Evolutionary conservation across 2,329 filamentous ascomycete genomes (phyloP).

Genomic region (Aspergillus viridinutans): DNA sequence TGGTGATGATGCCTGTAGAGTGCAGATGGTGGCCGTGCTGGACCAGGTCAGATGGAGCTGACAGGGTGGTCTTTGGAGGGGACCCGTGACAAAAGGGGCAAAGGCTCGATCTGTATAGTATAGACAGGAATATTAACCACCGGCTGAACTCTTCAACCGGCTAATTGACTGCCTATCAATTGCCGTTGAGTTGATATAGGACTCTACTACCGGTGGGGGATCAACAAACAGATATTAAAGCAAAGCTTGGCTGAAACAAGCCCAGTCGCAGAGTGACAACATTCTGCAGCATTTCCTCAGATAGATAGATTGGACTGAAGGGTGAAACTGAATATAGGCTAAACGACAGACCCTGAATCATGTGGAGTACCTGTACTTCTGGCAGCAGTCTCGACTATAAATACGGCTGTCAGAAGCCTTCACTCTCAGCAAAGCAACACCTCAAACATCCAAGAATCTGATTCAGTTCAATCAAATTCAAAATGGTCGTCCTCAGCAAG

Average conservation of each 20-base stretch:
- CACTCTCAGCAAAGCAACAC: background rate
- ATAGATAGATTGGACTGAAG: background rate
- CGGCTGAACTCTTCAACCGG: background rate
- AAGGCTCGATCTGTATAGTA: background rate
- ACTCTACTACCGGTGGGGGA: background rate
- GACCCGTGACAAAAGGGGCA: background rate
- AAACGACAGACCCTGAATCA: background rate
- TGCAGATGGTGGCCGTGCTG: slow-evolving; percentile 15
- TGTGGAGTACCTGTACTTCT: background rate
- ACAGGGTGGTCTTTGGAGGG: background rate
- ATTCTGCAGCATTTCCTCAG: background rate
- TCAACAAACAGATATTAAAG: background rate
- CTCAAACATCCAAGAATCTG: background rate
- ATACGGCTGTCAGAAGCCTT: background rate
- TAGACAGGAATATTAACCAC: background rate
- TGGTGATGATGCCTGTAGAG: background rate
- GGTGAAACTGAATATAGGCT: background rate
- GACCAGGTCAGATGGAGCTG: slow-evolving; percentile 11
- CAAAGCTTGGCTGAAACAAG: background rate
- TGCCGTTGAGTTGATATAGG: background rate
- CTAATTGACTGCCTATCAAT: background rate
- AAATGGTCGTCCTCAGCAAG: slow-evolving; percentile 8
- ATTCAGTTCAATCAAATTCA: background rate
- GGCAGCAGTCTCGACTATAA: background rate
- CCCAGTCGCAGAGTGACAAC: background rate